Percentiles rank a stretch among this genome's conserved stretches.
Conservation (phyloP, 306 rosid genomes). For the Malus fusca region DNA sequence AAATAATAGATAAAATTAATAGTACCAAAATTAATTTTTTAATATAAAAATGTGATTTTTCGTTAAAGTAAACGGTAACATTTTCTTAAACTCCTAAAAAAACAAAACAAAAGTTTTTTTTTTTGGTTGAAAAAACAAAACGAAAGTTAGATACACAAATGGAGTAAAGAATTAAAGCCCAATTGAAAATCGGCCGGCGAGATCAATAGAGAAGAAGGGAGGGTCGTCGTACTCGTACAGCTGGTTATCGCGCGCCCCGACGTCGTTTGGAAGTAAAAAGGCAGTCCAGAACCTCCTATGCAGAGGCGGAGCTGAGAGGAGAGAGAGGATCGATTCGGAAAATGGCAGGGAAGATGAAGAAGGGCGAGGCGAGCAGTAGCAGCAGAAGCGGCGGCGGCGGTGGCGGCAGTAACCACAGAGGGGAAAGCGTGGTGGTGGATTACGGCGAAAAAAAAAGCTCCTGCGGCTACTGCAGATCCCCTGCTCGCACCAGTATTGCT, state of each 20-base stretch:
- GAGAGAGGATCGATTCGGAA: constrained; percentile 12
- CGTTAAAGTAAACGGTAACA: too few species aligned
- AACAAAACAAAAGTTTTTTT: too few species aligned
- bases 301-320: background rate
- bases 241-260: background rate
- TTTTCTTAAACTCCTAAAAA: too few species aligned
- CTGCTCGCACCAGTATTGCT: constrained; percentile 58
- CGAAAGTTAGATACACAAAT: background rate
- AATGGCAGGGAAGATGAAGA: constrained; percentile 45
- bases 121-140: background rate
- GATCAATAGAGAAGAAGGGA: background rate
- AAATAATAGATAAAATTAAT: too few species aligned
- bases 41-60: too few species aligned
- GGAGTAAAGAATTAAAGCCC: background rate
- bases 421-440: constrained; percentile 58
- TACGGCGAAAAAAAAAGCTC: constrained; percentile 48
- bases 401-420: constrained; percentile 16
- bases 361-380: constrained; percentile 60
- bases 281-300: background rate
- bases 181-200: background rate
- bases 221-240: background rate
- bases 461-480: constrained; percentile 83
- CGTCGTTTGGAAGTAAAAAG: constrained; percentile 19
- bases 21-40: too few species aligned
- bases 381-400: constrained; percentile 2